These are phyloP conservation scores for Annona squamosa DNA, from an alignment of 164 flowering plant species.

Conservation along the genomic window DNA sequence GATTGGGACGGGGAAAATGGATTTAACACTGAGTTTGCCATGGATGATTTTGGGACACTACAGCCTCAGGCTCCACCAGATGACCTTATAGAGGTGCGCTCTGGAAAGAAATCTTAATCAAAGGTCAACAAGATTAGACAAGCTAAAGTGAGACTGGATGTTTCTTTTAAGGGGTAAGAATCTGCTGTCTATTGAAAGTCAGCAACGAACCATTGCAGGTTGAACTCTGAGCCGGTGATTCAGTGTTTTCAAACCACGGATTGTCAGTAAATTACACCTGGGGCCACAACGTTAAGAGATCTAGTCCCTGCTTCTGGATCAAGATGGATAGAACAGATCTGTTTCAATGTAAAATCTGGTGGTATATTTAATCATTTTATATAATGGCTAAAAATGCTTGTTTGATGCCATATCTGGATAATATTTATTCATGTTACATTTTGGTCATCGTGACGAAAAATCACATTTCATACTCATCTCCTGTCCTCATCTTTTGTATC, in stretches of 20 bases:
- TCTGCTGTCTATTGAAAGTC: neutral
- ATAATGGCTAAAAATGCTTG: neutral
- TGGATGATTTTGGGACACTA: slow-evolving; percentile 7
- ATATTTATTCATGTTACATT: too few species aligned
- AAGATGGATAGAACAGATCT: neutral
- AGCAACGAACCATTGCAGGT: neutral
- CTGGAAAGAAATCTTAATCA: neutral
- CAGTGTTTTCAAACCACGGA: neutral
- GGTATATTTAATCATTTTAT: slow-evolving; percentile 6
- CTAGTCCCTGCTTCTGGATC: neutral
- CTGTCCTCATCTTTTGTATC: too few species aligned
- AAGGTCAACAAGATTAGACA: slow-evolving; percentile 3
- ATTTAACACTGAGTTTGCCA: neutral
- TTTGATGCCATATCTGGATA: too few species aligned
- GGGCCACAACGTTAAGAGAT: neutral
- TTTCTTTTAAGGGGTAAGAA: slow-evolving; percentile 1
- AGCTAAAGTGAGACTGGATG: neutral
- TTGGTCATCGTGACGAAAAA: too few species aligned
- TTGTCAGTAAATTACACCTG: neutral
- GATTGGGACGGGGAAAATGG: slow-evolving; percentile 9
- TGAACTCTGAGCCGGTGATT: neutral
- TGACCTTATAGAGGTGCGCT: slow-evolving; percentile 3
- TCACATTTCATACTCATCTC: too few species aligned
- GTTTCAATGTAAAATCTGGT: slow-evolving; percentile 7
- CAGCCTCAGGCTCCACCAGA: slow-evolving; percentile 11